Evolutionary conservation across 768 basidiomycete genomes (phyloP).

Genomic region (Psilocybe cubensis): DNA sequence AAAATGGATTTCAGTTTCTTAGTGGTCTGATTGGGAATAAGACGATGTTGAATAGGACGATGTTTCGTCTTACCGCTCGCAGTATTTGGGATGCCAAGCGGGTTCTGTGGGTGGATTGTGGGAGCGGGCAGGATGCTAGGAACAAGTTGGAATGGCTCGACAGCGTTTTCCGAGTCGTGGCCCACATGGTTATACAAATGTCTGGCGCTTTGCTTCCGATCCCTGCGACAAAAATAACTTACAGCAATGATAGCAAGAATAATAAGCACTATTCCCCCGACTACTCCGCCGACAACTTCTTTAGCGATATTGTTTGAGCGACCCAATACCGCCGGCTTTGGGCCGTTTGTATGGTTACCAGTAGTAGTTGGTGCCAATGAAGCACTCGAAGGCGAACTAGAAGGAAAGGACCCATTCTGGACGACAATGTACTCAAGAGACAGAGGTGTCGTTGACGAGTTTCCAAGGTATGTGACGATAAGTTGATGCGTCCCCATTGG

Average conservation of each 20-base stretch:
- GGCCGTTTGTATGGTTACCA: neutral
- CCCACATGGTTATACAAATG: too few relatives aligned
- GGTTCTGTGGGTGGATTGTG: too few relatives aligned
- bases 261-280: conserved; percentile 3
- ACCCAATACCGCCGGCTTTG: neutral
- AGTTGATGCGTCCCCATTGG: conserved; percentile 21
- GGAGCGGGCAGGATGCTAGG: neutral
- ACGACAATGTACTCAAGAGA: conserved; percentile 24
- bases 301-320: neutral
- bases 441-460: conserved; percentile 22
- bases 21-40: too few relatives aligned
- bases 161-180: neutral
- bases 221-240: neutral
- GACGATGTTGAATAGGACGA: too few relatives aligned
- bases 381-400: neutral
- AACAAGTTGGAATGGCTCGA: neutral
- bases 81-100: too few relatives aligned
- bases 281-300: conserved; percentile 1
- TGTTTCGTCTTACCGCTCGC: too few relatives aligned
- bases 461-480: conserved; percentile 21
- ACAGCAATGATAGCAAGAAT: neutral
- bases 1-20: too few relatives aligned
- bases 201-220: too few relatives aligned
- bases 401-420: conserved; percentile 18
- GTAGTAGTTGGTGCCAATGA: neutral